Conservation (phyloP, 257 asterid genomes). For the Ballota nigra region DNA sequence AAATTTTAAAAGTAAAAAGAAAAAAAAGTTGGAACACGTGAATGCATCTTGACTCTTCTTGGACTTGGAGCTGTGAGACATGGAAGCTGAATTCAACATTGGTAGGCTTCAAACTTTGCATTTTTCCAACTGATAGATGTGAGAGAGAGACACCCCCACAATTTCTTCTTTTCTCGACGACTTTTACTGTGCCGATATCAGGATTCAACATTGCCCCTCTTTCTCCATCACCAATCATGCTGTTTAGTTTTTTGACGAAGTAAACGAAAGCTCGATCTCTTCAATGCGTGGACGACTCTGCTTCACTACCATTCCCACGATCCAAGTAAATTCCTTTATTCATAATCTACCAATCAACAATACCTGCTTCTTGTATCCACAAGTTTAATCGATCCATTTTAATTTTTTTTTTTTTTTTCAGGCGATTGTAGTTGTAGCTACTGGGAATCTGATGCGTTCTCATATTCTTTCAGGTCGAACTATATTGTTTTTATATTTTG, state of each 20-base stretch:
- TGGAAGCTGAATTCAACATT: slow-evolving; percentile 25
- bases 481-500: neutral
- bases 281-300: slow-evolving; percentile 9
- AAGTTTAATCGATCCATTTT: neutral
- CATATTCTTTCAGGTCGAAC: slow-evolving; percentile 21
- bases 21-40: no score
- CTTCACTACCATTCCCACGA: slow-evolving; percentile 14
- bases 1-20: no score
- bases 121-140: slow-evolving; percentile 13
- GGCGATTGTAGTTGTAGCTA: no score
- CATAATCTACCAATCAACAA: neutral
- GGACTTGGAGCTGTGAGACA: slow-evolving; percentile 25
- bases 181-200: slow-evolving; percentile 22
- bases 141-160: slow-evolving; percentile 10
- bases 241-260: slow-evolving; percentile 19
- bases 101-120: slow-evolving; percentile 34
- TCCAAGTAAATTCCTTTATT: neutral
- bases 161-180: slow-evolving; percentile 5
- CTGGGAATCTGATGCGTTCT: slow-evolving; percentile 28
- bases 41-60: slow-evolving; percentile 24
- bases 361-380: neutral
- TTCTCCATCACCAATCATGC: slow-evolving; percentile 18
- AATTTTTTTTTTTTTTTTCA: neutral
- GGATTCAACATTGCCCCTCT: slow-evolving; percentile 4
- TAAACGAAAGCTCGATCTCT: neutral